Percentiles rank a stretch among this genome's conserved stretches.
phyloP scores from a whole-genome alignment of 1,284 basidiomycete species.

The Marasmius sp. region DNA sequence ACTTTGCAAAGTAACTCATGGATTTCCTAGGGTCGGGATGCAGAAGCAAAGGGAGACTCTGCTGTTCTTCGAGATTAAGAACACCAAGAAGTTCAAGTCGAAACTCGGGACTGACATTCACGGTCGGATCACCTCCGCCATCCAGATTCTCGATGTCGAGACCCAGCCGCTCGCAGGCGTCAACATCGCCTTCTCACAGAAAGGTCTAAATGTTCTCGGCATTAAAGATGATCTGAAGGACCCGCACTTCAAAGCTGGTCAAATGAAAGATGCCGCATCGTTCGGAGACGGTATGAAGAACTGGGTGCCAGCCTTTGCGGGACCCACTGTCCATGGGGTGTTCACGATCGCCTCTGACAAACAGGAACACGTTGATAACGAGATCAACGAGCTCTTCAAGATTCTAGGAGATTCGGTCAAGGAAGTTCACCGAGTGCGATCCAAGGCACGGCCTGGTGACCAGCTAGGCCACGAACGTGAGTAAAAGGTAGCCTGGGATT shows the following conservation, averaged over 20 bases:
- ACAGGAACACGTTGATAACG: slow-evolving; percentile 19
- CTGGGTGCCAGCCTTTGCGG: slow-evolving; percentile 35
- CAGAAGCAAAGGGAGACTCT: slow-evolving; percentile 28
- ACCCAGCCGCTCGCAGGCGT: slow-evolving; percentile 25
- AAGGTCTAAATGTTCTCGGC: slow-evolving; percentile 29
- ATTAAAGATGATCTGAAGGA: slow-evolving; percentile 34
- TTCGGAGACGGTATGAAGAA: slow-evolving; percentile 27
- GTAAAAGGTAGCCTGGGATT: slow-evolving; percentile 15
- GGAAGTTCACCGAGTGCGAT: slow-evolving; percentile 28
- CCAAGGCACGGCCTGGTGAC: slow-evolving; percentile 30
- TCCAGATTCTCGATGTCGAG: slow-evolving; percentile 17
- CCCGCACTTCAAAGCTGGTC: slow-evolving; percentile 28
- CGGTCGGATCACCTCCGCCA: slow-evolving; percentile 28
- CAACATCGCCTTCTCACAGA: slow-evolving; percentile 31
- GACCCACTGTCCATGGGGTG: slow-evolving; percentile 33
- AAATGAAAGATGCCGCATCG: slow-evolving; percentile 24
- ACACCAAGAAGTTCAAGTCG: slow-evolving; percentile 22
- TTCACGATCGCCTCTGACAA: slow-evolving; percentile 35
- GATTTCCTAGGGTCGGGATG: slow-evolving; percentile 29
- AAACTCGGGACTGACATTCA: slow-evolving; percentile 27
- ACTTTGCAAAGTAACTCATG: no score
- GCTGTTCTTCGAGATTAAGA: slow-evolving; percentile 29
- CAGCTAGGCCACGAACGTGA: slow-evolving; percentile 36
- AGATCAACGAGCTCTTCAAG: slow-evolving; percentile 19
- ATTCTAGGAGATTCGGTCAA: slow-evolving; percentile 27